Base-by-base conservation (phyloP, 371 early-diverging fungal genomes). In the Smittium culicis region DNA sequence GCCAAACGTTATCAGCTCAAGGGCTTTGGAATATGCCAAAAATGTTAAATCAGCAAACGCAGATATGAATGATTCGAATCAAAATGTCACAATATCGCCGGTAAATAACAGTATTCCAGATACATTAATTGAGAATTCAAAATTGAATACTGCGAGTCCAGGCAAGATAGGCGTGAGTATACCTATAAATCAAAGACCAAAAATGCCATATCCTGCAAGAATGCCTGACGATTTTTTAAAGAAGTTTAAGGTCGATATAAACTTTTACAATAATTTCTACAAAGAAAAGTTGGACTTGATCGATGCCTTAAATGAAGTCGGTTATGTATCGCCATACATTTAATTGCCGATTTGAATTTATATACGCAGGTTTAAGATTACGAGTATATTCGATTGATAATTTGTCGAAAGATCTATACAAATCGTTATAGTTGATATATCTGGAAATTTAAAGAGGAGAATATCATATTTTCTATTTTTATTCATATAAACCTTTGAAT, bases 261-360 rank as follows among this genome's bases (percentile, higher is more conserved):
- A 33, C 14, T n/a, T 30, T 14, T 63, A 63, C n/a, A 5, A 63
- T n/a, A 31, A 25, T 31, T 32, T 30, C 32, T 32, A 30, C 63
- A 8, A 63, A 33, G 24, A 32, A n/a, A 34, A 31, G 35, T 30
- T 2, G 8, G 63, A 25, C n/a, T 33, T 63, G 1, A n/a, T 63
- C n/a, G 63, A 63, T 33, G 63, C 63, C n/a, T n/a, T 63, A 2
- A 63, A 63, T 32, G 33, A 1, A 34, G 63, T n/a, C 14, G 63
- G 63, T 2, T 63, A 63, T 32, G 63, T 63, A 31, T 63, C 63
- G 11, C 63, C 63, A 63, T 63, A 63, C 33, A 27, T 63, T 33
- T 63, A 63, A 59, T 59, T 59, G 28, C 25, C 25, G 54, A 20
- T 54, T 54, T n/a, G n/a, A n/a, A n/a, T n/a, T n/a, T n/a, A n/a